Percentiles rank a stretch among this genome's conserved stretches.
phyloP scores from a whole-genome alignment of 495 filamentous ascomycete genomes.

The Thozetella sp. region DNA sequence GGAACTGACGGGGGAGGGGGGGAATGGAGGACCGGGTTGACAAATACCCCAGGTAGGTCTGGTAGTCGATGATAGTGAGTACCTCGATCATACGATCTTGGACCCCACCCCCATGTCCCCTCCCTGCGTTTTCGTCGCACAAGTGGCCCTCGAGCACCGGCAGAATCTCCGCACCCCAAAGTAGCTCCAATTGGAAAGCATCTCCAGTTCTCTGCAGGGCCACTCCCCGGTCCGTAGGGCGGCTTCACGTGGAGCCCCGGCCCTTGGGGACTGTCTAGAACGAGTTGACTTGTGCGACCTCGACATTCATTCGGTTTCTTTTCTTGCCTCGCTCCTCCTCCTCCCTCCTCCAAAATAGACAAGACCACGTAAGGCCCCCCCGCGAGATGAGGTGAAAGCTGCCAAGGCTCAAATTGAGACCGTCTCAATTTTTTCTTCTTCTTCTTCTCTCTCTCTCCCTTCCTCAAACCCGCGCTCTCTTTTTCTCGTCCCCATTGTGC shows the following conservation, averaged over 20 bases:
- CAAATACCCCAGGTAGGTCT: constrained; percentile 1
- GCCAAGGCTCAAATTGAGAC: neutral
- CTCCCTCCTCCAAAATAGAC: too few relatives aligned
- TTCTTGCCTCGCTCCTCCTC: constrained; percentile 2
- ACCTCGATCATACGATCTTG: neutral
- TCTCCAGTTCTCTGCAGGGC: neutral
- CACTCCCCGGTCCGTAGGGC: neutral
- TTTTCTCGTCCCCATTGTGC: too few relatives aligned
- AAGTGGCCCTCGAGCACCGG: neutral
- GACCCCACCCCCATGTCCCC: neutral
- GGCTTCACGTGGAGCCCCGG: constrained; percentile 3
- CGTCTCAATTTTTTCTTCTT: constrained; percentile 12
- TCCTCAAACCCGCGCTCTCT: too few relatives aligned
- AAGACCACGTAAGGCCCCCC: constrained; percentile 8
- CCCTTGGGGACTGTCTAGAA: constrained; percentile 1
- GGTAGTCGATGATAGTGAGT: neutral
- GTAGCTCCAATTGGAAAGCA: constrained; percentile 3
- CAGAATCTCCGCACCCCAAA: neutral
- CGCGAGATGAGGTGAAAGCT: constrained; percentile 4
- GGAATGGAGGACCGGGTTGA: constrained; percentile 7
- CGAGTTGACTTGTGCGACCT: neutral
- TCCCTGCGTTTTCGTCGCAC: constrained; percentile 2
- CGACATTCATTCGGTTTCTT: constrained; percentile 3
- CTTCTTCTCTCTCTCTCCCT: constrained; percentile 21
- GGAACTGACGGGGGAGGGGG: neutral